Conservation (phyloP, 768 basidiomycete species). For the Chalciporus piperatus region DNA sequence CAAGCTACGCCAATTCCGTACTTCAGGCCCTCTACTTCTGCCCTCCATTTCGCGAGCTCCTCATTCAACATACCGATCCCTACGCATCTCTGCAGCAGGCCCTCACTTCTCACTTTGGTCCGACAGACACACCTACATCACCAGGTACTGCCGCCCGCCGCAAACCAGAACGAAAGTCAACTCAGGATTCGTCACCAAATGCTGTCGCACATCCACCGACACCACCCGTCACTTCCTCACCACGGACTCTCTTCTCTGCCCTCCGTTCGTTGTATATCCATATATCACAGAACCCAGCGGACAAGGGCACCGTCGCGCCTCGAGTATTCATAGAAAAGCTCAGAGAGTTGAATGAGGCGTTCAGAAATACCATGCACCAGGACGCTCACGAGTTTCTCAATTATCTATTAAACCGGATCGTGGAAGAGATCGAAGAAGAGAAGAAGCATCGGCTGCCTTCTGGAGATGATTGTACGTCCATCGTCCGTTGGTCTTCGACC, state of each 20-base stretch:
- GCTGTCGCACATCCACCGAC: constrained; percentile 30
- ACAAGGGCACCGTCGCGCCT: constrained; percentile 86
- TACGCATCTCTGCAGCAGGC: constrained; percentile 39
- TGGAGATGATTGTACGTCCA: constrained; percentile 64
- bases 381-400: constrained; percentile 99
- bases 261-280: constrained; percentile 87
- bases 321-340: constrained; percentile 92
- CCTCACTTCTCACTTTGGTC: constrained; percentile 22
- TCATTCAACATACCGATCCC: constrained; percentile 65
- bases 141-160: constrained; percentile 40
- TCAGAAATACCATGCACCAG: constrained; percentile 90
- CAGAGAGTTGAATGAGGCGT: constrained; percentile 88
- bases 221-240: constrained; percentile 51
- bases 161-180: constrained; percentile 55
- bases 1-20: constrained; percentile 97
- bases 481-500: constrained; percentile 1
- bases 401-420: constrained; percentile 87
- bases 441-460: constrained; percentile 44
- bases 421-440: constrained; percentile 87
- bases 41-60: constrained; percentile 85
- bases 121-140: constrained; percentile 24
- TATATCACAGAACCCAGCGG: constrained; percentile 74
- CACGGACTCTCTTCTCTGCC: constrained; percentile 84
- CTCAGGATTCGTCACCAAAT: constrained; percentile 33
- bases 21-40: constrained; percentile 97